These are phyloP conservation scores for Calvatia gigantea DNA, from an alignment of 768 basidiomycete species.

Conservation along the genomic window DNA sequence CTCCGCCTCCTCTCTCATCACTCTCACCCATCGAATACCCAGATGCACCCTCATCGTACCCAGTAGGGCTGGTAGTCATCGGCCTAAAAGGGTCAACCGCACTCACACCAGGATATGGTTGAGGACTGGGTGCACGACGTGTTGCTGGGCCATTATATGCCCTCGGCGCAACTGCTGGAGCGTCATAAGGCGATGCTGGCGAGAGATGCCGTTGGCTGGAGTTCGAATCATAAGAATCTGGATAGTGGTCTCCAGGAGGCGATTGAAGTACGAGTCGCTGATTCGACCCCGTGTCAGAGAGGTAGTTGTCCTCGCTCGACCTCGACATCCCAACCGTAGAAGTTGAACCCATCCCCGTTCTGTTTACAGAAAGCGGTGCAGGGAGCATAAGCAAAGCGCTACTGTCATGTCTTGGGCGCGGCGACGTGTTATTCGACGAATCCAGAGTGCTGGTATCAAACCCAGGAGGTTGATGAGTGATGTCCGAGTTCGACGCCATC, in stretches of 20 bases:
- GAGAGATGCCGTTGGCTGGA: conserved; percentile 27
- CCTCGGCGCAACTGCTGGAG: conserved; percentile 8
- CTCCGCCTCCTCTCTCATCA: conserved; percentile 17
- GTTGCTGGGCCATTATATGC: conserved; percentile 17
- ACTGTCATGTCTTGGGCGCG: conserved; percentile 64
- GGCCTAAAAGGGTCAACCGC: conserved; percentile 57
- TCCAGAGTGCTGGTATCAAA: conserved; percentile 63
- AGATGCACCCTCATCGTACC: conserved; percentile 34
- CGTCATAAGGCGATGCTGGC: conserved; percentile 25
- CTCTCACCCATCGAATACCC: conserved; percentile 31
- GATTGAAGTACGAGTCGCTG: conserved; percentile 40
- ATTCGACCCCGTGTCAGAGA: conserved; percentile 39
- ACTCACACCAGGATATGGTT: conserved; percentile 32
- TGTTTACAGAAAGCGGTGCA: conserved; percentile 64
- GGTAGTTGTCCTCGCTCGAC: conserved; percentile 46
- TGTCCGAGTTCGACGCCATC: conserved; percentile 72
- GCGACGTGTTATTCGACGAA: conserved; percentile 39
- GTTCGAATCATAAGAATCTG: conserved; percentile 36
- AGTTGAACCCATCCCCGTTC: conserved; percentile 47
- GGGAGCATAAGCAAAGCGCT: conserved; percentile 71
- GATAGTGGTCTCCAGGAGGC: conserved; percentile 28
- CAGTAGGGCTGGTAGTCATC: conserved; percentile 35
- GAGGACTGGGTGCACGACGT: conserved; percentile 22
- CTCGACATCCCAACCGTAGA: conserved; percentile 42
- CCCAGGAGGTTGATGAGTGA: conserved; percentile 52